Percentiles rank a stretch among this genome's conserved stretches.
Conservation (phyloP, 495 filamentous ascomycete genomes). For the Mycothermus thermophilus region DNA sequence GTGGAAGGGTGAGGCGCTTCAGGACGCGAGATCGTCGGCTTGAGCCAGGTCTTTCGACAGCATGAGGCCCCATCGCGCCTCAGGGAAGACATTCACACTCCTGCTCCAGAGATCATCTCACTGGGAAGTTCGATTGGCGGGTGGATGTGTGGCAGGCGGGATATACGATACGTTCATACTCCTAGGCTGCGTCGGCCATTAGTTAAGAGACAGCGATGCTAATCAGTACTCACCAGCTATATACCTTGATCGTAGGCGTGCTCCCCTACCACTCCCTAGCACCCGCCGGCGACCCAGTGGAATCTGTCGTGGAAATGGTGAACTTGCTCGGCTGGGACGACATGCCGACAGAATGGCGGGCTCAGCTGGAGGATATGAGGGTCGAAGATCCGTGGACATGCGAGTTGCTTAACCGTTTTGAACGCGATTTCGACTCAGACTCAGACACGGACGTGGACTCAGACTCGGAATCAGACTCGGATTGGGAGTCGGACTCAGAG, state of each 20-base stretch:
- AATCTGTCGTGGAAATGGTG: conserved; percentile 14
- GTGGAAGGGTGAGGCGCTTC: too few species aligned
- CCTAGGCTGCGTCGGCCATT: conserved; percentile 1
- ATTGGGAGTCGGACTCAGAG: too few species aligned
- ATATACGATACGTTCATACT: conserved; percentile 31
- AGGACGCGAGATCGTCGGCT: too few species aligned
- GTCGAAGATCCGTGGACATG: neutral
- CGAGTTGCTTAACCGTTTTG: neutral
- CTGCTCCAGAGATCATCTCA: conserved; percentile 33
- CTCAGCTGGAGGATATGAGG: conserved; percentile 1
- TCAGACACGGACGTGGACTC: too few species aligned
- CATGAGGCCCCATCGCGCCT: too few species aligned
- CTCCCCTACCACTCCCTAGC: neutral
- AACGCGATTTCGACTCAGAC: too few species aligned
- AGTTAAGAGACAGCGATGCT: neutral
- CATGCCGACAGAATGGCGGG: conserved; percentile 10
- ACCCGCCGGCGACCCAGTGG: neutral
- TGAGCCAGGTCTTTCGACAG: conserved; percentile 29
- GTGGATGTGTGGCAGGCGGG: conserved; percentile 34
- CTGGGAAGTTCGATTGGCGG: conserved; percentile 25
- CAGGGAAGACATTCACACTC: too few species aligned
- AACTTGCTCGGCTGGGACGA: conserved; percentile 12
- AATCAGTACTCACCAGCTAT: neutral
- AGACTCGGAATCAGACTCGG: too few species aligned
- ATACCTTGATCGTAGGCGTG: neutral